Evolutionary conservation across 192 early-diverging fungal genomes (phyloP).

Genomic region (Backusella liffmaniae): DNA sequence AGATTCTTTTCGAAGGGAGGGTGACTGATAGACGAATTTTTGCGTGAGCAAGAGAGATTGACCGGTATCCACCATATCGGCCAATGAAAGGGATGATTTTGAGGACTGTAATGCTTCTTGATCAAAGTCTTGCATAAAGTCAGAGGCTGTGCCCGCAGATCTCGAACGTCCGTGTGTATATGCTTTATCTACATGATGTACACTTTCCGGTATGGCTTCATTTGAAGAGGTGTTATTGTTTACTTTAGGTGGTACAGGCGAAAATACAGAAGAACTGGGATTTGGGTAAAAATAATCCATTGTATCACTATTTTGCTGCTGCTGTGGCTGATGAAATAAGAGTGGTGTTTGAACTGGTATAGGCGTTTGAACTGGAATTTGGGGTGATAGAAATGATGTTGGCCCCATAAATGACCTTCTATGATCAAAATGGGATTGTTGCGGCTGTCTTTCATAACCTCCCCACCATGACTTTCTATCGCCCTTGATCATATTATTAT

Average conservation of each 20-base stretch:
- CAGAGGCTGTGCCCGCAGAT: constrained; percentile 1
- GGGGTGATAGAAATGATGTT: neutral
- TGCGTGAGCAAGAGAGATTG: constrained; percentile 25
- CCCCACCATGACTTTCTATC: constrained; percentile 24
- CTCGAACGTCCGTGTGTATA: constrained; percentile 3
- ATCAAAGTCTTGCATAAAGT: constrained; percentile 8
- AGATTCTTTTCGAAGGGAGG: neutral
- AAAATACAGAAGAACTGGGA: neutral
- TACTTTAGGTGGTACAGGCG: neutral
- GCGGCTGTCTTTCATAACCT: neutral
- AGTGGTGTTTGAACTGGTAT: constrained; percentile 8
- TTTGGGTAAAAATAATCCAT: constrained; percentile 3
- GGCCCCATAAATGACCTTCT: neutral
- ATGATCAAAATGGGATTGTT: neutral
- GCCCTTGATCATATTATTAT: neutral
- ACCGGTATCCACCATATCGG: neutral
- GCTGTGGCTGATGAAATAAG: neutral
- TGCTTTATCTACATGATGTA: neutral
- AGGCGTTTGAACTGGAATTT: constrained; percentile 2
- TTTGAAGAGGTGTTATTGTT: neutral
- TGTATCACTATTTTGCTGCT: neutral
- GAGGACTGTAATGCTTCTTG: neutral
- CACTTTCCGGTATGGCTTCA: neutral
- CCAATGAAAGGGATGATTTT: neutral
- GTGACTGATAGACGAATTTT: constrained; percentile 20